Evolutionary conservation across 805 yeast species (phyloP).

Genomic region (Monosporozyma aquatica): DNA sequence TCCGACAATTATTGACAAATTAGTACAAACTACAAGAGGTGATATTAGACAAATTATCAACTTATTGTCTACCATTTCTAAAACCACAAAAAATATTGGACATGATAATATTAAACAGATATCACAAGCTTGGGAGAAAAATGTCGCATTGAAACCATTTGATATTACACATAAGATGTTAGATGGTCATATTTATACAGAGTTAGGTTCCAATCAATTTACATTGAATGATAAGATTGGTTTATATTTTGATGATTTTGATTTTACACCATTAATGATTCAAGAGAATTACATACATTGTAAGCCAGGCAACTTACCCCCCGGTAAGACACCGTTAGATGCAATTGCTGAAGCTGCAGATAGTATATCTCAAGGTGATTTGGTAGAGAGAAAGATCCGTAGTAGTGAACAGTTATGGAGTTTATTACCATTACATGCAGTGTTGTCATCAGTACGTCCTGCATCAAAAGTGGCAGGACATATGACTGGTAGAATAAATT

Average conservation of each 20-base stretch:
- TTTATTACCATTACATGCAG: slow-evolving; percentile 81
- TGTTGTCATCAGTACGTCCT: slow-evolving; percentile 78
- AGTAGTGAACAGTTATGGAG: slow-evolving; percentile 94
- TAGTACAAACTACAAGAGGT: slow-evolving; percentile 75
- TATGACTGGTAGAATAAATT: slow-evolving; percentile 58
- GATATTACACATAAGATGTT: slow-evolving; percentile 71
- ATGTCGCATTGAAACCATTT: slow-evolving; percentile 83
- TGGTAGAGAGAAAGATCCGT: slow-evolving; percentile 72
- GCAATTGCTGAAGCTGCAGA: slow-evolving; percentile 74
- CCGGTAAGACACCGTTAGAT: slow-evolving; percentile 46
- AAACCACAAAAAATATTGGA: slow-evolving; percentile 51
- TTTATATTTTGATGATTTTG: slow-evolving; percentile 87
- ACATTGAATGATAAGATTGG: slow-evolving; percentile 75
- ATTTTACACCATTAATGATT: slow-evolving; percentile 89
- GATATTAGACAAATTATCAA: slow-evolving; percentile 94
- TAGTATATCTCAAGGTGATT: slow-evolving; percentile 75
- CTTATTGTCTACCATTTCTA: slow-evolving; percentile 73
- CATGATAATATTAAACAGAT: slow-evolving; percentile 55
- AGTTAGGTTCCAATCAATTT: slow-evolving; percentile 36
- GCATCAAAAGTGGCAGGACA: slow-evolving; percentile 66
- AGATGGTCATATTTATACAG: slow-evolving; percentile 48
- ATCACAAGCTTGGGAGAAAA: slow-evolving; percentile 74
- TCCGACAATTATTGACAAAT: slow-evolving; percentile 69
- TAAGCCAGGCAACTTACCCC: slow-evolving; percentile 40
- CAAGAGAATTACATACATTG: slow-evolving; percentile 84